Conservation (phyloP, 2,329 filamentous ascomycete species). For the Bipolaris zeicola region DNA sequence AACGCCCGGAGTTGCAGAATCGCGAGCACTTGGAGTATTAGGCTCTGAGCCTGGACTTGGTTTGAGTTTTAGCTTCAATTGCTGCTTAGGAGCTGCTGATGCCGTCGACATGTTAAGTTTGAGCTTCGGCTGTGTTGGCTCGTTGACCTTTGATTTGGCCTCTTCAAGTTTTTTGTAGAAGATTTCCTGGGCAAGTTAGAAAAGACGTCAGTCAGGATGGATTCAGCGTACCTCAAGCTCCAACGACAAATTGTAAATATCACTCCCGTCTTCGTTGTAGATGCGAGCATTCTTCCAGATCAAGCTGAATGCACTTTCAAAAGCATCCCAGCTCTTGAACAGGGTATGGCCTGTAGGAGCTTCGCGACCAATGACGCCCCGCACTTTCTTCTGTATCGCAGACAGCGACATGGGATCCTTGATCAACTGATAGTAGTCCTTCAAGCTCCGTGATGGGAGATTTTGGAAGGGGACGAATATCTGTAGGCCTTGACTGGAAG, state of each 20-base stretch:
- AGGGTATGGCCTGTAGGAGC: conserved; percentile 66
- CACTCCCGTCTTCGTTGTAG: conserved; percentile 91
- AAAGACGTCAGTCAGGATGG: background rate
- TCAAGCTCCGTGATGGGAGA: conserved; percentile 74
- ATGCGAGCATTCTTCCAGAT: conserved; percentile 88
- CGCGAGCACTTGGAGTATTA: conserved; percentile 49
- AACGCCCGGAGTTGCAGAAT: conserved; percentile 54
- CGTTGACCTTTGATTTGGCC: conserved; percentile 73
- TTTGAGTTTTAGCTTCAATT: conserved; percentile 67
- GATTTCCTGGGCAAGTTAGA: conserved; percentile 60
- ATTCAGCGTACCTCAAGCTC: conserved; percentile 71
- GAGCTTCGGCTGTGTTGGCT: conserved; percentile 76
- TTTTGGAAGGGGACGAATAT: conserved; percentile 78
- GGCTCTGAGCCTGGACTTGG: conserved; percentile 50
- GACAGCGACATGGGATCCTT: conserved; percentile 79
- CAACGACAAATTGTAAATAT: conserved; percentile 76
- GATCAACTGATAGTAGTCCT: conserved; percentile 87
- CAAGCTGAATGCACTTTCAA: conserved; percentile 78
- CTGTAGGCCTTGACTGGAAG: conserved; percentile 62
- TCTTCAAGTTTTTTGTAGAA: conserved; percentile 72
- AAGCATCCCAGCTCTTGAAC: conserved; percentile 80
- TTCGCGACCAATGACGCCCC: conserved; percentile 71
- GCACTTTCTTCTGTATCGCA: conserved; percentile 76
- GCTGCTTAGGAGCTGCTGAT: conserved; percentile 42
- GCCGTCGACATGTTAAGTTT: conserved; percentile 71